A percentile compares a stretch with the other conserved stretches of the same genome.
These are phyloP conservation scores for Annona cherimola DNA, from an alignment of 164 flowering plant genomes.

Conservation along the genomic window DNA sequence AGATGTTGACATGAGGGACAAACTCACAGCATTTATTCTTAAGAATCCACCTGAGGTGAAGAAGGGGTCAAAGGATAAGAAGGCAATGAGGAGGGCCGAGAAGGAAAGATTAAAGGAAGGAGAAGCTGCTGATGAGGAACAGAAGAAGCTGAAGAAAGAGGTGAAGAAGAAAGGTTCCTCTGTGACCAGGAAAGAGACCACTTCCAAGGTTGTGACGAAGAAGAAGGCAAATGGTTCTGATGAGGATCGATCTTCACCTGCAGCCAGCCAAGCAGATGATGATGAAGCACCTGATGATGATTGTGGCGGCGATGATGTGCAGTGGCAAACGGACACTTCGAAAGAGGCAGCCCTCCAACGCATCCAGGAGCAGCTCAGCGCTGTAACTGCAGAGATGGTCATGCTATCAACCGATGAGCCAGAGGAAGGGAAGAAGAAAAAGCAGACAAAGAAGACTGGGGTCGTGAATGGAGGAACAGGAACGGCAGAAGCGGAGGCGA, in stretches of 20 bases:
- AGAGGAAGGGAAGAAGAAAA: conserved; percentile 21
- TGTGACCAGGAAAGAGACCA: conserved; percentile 24
- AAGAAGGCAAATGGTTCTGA: conserved; percentile 53
- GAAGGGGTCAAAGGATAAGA: conserved; percentile 80
- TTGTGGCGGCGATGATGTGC: conserved; percentile 47
- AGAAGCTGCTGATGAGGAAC: conserved; percentile 83
- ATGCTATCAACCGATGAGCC: conserved; percentile 48
- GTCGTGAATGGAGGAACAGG: conserved; percentile 5
- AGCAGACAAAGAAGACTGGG: conserved; percentile 4
- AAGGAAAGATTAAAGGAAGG: conserved; percentile 92
- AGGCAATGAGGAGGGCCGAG: conserved; percentile 91
- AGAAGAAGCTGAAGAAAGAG: conserved; percentile 68
- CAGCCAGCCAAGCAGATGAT: conserved; percentile 48
- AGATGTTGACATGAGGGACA: conserved; percentile 95
- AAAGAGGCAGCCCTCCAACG: conserved; percentile 56
- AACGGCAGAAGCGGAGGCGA: conserved; percentile 15
- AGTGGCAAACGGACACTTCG: conserved; percentile 85
- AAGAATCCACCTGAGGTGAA: conserved; percentile 89
- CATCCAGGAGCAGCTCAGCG: conserved; percentile 69
- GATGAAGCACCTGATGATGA: conserved; percentile 32
- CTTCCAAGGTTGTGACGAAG: conserved; percentile 24
- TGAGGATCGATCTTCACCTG: conserved; percentile 53
- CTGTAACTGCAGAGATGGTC: conserved; percentile 73
- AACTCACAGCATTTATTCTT: conserved; percentile 73
- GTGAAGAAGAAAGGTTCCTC: conserved; percentile 43